A percentile compares a stretch with the other conserved stretches of the same genome.
Evolutionary conservation across 2,329 filamentous ascomycete genomes (phyloP).

Genomic region (Catunica adiposa): DNA sequence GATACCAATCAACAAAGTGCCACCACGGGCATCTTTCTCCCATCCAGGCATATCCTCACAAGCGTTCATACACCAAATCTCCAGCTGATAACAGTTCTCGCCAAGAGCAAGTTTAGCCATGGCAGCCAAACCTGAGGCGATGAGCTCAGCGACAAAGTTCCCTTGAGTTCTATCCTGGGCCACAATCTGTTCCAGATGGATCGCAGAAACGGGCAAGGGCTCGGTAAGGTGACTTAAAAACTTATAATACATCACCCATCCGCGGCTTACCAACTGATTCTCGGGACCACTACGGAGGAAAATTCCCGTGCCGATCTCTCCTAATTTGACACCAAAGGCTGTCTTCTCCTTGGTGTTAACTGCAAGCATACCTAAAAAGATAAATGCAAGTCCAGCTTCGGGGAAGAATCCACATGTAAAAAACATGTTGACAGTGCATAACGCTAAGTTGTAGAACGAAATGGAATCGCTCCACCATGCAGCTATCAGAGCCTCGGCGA

Average conservation of each 20-base stretch:
- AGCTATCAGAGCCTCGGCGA: slow-evolving; percentile 52
- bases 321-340: slow-evolving; percentile 48
- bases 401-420: slow-evolving; percentile 47
- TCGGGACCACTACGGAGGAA: slow-evolving; percentile 49
- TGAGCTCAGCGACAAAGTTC: slow-evolving; percentile 53
- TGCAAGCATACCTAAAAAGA: slow-evolving; percentile 51
- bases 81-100: slow-evolving; percentile 51
- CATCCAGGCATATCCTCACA: slow-evolving; percentile 59
- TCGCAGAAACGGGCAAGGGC: slow-evolving; percentile 40
- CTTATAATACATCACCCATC: slow-evolving; percentile 50
- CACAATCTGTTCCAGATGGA: slow-evolving; percentile 46
- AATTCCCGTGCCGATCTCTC: slow-evolving; percentile 44
- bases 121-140: slow-evolving; percentile 52
- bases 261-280: slow-evolving; percentile 40
- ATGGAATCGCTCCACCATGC: slow-evolving; percentile 59
- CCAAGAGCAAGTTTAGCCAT: slow-evolving; percentile 53
- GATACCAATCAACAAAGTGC: slow-evolving; percentile 48
- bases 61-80: slow-evolving; percentile 53
- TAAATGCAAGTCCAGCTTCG: slow-evolving; percentile 51
- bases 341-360: slow-evolving; percentile 56
- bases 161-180: slow-evolving; percentile 35
- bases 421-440: slow-evolving; percentile 51
- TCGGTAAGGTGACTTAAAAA: slow-evolving; percentile 56
- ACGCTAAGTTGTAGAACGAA: slow-evolving; percentile 53
- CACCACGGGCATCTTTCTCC: slow-evolving; percentile 54